A percentile compares a stretch with the other conserved stretches of the same genome.
Conservation (phyloP, 2,329 filamentous ascomycete genomes). For the Zymoseptoria brevis region DNA sequence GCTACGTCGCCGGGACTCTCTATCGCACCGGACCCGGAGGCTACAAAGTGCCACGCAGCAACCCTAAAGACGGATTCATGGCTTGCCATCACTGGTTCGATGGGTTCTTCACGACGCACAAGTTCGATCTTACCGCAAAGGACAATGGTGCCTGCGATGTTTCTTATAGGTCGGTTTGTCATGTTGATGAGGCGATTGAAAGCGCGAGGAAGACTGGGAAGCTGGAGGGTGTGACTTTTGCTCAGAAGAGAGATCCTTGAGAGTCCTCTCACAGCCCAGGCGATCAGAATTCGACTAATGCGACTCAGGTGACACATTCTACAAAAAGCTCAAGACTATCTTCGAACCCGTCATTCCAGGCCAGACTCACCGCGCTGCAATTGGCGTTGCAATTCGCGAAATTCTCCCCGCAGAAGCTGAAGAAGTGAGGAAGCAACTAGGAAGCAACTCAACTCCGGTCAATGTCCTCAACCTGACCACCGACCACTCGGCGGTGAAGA, state of each 20-base stretch:
- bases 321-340: slow-evolving; percentile 60
- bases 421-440: not conserved
- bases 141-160: slow-evolving; percentile 39
- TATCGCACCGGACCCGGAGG: slow-evolving; percentile 68
- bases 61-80: slow-evolving; percentile 50
- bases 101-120: slow-evolving; percentile 62
- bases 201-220: slow-evolving; percentile 53
- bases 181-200: slow-evolving; percentile 56
- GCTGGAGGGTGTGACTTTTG: slow-evolving; percentile 55
- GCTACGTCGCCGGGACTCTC: slow-evolving; percentile 62
- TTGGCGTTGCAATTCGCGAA: not conserved
- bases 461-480: slow-evolving; percentile 48
- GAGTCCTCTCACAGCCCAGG: slow-evolving; percentile 28
- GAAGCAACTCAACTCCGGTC: not conserved
- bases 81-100: slow-evolving; percentile 73
- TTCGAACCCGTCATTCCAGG: slow-evolving; percentile 35
- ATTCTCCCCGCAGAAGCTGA: not conserved
- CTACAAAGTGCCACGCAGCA: slow-evolving; percentile 48
- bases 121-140: slow-evolving; percentile 57
- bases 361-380: not conserved
- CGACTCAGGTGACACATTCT: slow-evolving; percentile 27
- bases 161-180: slow-evolving; percentile 62
- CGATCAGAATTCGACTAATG: slow-evolving; percentile 19
- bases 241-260: slow-evolving; percentile 64
- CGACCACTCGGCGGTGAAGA: slow-evolving; percentile 53